Conservation (phyloP, 2,329 filamentous ascomycete genomes). For the Sporothrix pseudoabietina region DNA sequence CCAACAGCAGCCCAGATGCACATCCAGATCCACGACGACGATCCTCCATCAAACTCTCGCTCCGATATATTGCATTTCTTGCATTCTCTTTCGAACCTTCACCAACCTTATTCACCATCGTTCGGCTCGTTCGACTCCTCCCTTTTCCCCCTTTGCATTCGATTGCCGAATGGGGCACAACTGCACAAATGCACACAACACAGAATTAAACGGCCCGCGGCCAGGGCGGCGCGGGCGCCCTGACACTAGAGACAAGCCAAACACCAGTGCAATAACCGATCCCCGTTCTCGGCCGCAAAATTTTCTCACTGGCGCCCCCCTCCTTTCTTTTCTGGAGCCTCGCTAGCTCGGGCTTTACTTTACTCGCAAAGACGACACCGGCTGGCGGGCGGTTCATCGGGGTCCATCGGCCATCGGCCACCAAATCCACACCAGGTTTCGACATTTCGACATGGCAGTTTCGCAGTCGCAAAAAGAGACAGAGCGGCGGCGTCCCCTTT, state of each 20-base stretch:
- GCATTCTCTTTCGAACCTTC: neutral
- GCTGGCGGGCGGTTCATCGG: conserved; percentile 3
- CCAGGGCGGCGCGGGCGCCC: neutral
- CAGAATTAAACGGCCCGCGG: neutral
- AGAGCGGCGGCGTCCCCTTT: neutral
- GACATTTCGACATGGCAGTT: neutral
- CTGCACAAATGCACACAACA: neutral
- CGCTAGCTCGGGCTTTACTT: neutral
- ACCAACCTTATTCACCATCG: neutral
- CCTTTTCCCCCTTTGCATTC: neutral
- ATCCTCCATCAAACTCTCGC: neutral
- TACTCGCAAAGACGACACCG: neutral
- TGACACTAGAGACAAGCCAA: neutral
- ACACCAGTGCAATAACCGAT: neutral
- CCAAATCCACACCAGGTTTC: neutral
- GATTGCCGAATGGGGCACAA: neutral
- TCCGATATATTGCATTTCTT: neutral
- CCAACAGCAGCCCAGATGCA: neutral
- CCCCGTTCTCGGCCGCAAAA: conserved; percentile 7
- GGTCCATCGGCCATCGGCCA: conserved; percentile 8
- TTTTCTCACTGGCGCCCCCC: neutral
- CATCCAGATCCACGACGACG: neutral
- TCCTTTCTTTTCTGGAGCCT: conserved; percentile 1
- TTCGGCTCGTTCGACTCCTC: neutral
- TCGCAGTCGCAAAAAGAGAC: neutral